These are phyloP conservation scores for Spongospora subterranea DNA, from an alignment of 208 protist species.

Conservation along the genomic window DNA sequence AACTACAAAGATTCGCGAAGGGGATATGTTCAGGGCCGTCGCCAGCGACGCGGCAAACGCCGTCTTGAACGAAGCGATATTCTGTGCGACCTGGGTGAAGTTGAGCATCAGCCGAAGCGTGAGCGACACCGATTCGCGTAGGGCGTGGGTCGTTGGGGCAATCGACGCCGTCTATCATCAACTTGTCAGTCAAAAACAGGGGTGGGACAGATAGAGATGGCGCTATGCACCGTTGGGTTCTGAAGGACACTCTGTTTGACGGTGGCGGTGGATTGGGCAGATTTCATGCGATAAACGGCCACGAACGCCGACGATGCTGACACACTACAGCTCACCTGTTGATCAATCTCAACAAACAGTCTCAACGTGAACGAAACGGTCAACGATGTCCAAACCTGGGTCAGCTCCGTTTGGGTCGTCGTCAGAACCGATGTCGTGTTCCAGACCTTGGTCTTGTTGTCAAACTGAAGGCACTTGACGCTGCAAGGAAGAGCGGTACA, in stretches of 20 bases:
- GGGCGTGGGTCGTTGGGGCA: background rate
- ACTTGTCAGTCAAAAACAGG: too few relatives aligned
- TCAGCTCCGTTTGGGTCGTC: background rate
- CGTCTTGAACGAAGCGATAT: background rate
- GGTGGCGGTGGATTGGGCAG: too few relatives aligned
- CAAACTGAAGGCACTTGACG: background rate
- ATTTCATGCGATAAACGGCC: background rate
- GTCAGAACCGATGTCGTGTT: background rate
- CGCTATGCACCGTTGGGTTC: too few relatives aligned
- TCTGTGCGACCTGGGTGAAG: background rate
- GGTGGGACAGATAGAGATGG: too few relatives aligned
- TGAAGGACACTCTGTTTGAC: too few relatives aligned
- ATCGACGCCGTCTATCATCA: too few relatives aligned
- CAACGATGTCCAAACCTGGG: background rate
- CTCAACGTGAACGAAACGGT: background rate
- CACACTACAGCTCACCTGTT: background rate
- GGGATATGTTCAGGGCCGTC: background rate
- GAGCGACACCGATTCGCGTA: background rate
- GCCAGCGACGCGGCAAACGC: background rate
- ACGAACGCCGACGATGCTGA: background rate
- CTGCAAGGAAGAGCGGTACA: background rate
- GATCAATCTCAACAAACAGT: background rate
- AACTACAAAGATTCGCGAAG: background rate
- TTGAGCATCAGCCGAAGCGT: background rate
- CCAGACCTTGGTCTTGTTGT: background rate